A percentile compares a stretch with the other conserved stretches of the same genome.
Evolutionary conservation across 2,329 filamentous ascomycete genomes (phyloP).

Genomic region (Botrytis medusae): DNA sequence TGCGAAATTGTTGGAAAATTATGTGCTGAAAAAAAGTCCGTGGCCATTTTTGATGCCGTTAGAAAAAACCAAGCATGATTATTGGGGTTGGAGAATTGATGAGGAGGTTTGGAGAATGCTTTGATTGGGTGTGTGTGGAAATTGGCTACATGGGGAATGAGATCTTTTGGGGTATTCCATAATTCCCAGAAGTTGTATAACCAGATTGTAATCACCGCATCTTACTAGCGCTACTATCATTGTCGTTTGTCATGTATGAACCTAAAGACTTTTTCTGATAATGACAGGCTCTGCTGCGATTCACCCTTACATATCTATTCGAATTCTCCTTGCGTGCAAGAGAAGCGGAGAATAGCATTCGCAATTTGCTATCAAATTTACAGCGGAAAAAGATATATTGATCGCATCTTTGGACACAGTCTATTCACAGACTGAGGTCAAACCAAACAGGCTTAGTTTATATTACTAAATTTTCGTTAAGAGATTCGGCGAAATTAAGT

Average conservation of each 20-base stretch:
- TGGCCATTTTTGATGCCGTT: slow-evolving; percentile 19
- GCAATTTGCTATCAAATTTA: no score
- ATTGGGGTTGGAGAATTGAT: slow-evolving; percentile 23
- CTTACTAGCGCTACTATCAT: no score
- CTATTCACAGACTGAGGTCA: background rate
- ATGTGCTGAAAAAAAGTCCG: background rate
- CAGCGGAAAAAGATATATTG: no score
- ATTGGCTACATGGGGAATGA: fast-evolving
- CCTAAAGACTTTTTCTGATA: no score
- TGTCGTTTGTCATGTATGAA: no score
- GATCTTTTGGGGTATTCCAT: background rate
- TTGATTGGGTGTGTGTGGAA: background rate
- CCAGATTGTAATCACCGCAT: background rate
- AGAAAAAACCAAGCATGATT: slow-evolving; percentile 24
- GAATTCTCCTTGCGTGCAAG: no score
- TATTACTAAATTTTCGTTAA: fast-evolving
- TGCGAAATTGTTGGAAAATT: slow-evolving; percentile 18
- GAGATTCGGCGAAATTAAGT: background rate
- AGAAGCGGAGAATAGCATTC: no score
- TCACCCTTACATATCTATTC: no score
- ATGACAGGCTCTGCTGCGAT: no score
- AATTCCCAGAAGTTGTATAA: background rate
- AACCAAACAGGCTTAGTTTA: background rate
- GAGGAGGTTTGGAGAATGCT: slow-evolving; percentile 2
- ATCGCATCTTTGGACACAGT: no score